These are phyloP conservation scores for Colletotrichum theobromicola DNA, from an alignment of 2,329 filamentous ascomycete genomes.

Conservation along the genomic window DNA sequence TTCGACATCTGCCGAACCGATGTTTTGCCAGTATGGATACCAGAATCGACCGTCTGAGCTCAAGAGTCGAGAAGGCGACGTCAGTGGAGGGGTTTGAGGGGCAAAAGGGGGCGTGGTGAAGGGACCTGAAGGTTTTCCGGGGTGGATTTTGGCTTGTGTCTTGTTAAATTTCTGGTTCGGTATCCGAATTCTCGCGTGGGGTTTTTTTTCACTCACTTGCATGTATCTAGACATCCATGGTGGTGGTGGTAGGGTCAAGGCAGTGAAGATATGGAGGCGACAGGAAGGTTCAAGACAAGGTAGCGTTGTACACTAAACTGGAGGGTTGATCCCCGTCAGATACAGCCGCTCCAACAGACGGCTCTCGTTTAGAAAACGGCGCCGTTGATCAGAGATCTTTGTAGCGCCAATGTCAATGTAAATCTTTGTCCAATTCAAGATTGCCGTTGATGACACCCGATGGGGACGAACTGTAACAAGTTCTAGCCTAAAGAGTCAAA, in stretches of 20 bases:
- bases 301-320: not conserved
- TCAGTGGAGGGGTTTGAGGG: not conserved
- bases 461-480: not conserved
- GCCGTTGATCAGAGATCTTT: not conserved
- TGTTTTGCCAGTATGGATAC: not conserved
- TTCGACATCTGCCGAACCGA: not conserved
- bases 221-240: not conserved
- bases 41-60: not conserved
- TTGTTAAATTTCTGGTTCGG: not conserved
- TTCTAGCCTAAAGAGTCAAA: not conserved
- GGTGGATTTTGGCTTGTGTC: not conserved
- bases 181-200: not conserved
- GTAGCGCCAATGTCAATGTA: not conserved
- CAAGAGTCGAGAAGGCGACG: not conserved
- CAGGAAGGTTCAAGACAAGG: not conserved
- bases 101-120: not conserved
- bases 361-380: not conserved
- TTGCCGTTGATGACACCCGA: not conserved
- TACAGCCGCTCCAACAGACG: conserved; percentile 12
- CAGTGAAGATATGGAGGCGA: not conserved
- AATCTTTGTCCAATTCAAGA: not conserved
- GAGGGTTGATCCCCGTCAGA: not conserved
- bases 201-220: not conserved
- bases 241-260: not conserved
- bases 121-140: not conserved